phyloP scores from a whole-genome alignment of 768 basidiomycete genomes.

The Tricholomella constricta region DNA sequence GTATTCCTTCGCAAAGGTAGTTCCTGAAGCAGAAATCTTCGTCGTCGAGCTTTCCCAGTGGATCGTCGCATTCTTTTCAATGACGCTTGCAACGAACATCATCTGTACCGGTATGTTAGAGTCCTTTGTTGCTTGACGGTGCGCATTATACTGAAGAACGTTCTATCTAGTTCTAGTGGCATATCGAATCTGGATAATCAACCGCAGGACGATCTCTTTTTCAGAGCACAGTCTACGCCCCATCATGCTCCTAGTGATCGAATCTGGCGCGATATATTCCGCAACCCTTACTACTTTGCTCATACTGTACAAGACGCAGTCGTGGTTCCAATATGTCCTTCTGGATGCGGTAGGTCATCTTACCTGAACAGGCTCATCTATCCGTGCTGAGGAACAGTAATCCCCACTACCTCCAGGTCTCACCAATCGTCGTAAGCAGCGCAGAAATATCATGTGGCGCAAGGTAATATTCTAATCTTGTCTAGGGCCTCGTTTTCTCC shows the following conservation, averaged over 20 bases:
- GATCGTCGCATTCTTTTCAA: conserved; percentile 41
- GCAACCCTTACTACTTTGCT: conserved; percentile 33
- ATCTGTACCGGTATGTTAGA: conserved; percentile 31
- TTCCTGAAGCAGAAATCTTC: conserved; percentile 32
- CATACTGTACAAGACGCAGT: conserved; percentile 32
- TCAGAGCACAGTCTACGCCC: conserved; percentile 29
- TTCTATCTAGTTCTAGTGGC: conserved; percentile 29
- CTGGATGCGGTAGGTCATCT: conserved; percentile 37
- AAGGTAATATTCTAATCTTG: background rate
- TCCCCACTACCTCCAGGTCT: too few relatives aligned
- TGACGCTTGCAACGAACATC: conserved; percentile 39
- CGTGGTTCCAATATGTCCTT: conserved; percentile 38
- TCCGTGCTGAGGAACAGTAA: too few relatives aligned
- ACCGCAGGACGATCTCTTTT: conserved; percentile 24
- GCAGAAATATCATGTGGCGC: background rate
- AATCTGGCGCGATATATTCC: too few relatives aligned
- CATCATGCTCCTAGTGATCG: conserved; percentile 35
- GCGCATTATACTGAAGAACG: background rate
- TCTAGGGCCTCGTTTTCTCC: conserved; percentile 37
- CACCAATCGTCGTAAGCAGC: conserved; percentile 9
- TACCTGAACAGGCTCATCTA: too few relatives aligned
- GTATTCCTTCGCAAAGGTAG: conserved; percentile 31
- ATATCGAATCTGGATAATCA: conserved; percentile 36
- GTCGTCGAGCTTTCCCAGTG: conserved; percentile 32
- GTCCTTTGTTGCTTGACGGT: background rate